Percentiles rank a stretch among this genome's conserved stretches.
Evolutionary conservation across 768 basidiomycete genomes (phyloP).

Genomic region (Pleurotus giganteus): DNA sequence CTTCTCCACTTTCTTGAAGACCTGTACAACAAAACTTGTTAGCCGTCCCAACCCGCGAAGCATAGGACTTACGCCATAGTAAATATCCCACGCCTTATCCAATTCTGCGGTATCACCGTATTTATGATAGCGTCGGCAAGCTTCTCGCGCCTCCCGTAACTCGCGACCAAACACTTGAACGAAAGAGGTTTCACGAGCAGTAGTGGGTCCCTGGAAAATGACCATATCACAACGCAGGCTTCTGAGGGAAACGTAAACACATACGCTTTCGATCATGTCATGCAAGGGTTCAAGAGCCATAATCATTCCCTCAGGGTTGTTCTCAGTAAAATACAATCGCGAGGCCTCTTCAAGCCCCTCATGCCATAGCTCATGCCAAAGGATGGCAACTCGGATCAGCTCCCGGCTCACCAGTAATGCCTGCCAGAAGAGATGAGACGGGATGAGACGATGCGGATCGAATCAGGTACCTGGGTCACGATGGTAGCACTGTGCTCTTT

Average conservation of each 20-base stretch:
- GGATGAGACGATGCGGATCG: not conserved
- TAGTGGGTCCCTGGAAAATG: conserved; percentile 76
- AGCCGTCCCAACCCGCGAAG: no score
- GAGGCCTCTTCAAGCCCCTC: conserved; percentile 98
- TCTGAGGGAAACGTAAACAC: conserved; percentile 18
- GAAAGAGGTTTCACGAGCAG: conserved; percentile 93
- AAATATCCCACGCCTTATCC: conserved; percentile 99
- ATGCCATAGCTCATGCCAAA: conserved; percentile 99
- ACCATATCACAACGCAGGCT: conserved; percentile 1
- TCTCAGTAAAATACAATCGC: conserved; percentile 92
- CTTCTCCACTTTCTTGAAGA: conserved; percentile 96
- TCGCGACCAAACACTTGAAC: conserved; percentile 92
- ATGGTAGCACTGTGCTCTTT: conserved; percentile 84
- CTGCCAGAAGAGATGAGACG: conserved; percentile 30
- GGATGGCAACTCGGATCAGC: conserved; percentile 93
- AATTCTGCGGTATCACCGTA: conserved; percentile 88
- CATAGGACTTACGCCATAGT: conserved; percentile 72
- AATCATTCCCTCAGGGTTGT: conserved; percentile 97
- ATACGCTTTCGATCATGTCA: conserved; percentile 82
- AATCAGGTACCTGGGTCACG: conserved; percentile 69
- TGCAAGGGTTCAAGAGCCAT: conserved; percentile 89
- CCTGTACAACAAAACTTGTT: conserved; percentile 38
- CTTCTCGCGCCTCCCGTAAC: conserved; percentile 88
- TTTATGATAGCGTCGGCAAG: conserved; percentile 80
- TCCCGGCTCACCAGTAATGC: conserved; percentile 90